Base-by-base conservation (phyloP, 352 stramenopile genomes). In the Globisporangium viniferum region DNA sequence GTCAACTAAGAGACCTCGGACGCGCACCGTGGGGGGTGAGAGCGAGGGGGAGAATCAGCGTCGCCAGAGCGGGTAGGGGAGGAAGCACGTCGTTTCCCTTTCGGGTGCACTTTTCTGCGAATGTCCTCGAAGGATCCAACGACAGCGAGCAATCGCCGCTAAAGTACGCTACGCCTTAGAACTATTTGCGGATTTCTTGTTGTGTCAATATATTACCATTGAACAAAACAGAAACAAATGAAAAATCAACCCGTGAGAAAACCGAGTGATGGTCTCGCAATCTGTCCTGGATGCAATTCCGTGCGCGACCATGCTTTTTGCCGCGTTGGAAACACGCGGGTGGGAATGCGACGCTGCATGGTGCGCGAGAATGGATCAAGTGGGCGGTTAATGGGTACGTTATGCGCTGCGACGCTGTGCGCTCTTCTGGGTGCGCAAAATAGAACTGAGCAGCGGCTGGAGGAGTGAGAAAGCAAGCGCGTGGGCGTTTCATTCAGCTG, bases 71-170 rank as follows among this genome's bases (percentile, higher is more conserved):
- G 36, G 36, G 0, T 48, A 35, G 35, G 29, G 29, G 60, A 59
- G 29, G n/a, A 14, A 49, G 24, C 46, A 9, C 36, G 22, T 51
- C 36, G 39, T 51, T 64, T 64, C 58, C 20, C n/a, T 57, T 57
- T 57, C 29, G 27, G 55, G 55, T 60, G 53, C 53, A 58, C 14
- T 24, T 46, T 62, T 62, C 35, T 46, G 22, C n/a, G 57, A 44
- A 64, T 39, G 4, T 55, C 35, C 58, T 63, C 36, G 35, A 63
- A 63, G 54, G 59, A 64, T 64, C 27, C n/a, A n/a, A 39, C 4
- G 14, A 18, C 27, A 15, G 4, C 18, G 59, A 41, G 12, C 33
- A 27, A 64, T 41, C 29, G 29, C 18, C 3, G 8, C 3, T 18
- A n/a, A 44, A 6, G 35, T 35, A 7, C 27, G 15, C 41, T 36